phyloP scores from a whole-genome alignment of 768 basidiomycete species.

The Boletus pseudo-olivaceus region DNA sequence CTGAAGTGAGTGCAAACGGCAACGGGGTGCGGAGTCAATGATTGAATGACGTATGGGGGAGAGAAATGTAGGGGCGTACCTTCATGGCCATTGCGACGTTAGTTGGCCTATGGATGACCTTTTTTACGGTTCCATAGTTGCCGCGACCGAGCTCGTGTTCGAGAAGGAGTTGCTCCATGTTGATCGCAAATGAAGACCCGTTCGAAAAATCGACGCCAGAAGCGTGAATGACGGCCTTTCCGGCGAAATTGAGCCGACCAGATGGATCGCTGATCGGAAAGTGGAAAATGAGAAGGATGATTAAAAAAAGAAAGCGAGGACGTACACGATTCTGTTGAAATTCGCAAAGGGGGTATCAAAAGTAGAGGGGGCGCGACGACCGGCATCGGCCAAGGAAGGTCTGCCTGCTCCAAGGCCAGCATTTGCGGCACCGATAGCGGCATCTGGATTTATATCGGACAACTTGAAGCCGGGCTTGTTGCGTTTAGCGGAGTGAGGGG shows the following conservation, averaged over 20 bases:
- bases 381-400: constrained; percentile 45
- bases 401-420: constrained; percentile 72
- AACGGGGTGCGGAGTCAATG: background rate
- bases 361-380: constrained; percentile 35
- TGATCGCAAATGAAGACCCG: constrained; percentile 88
- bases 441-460: constrained; percentile 53
- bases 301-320: constrained; percentile 17
- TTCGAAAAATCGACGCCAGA: constrained; percentile 86
- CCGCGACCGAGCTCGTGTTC: constrained; percentile 94
- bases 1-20: constrained; percentile 39
- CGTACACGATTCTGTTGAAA: constrained; percentile 92
- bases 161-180: constrained; percentile 89
- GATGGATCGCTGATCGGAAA: constrained; percentile 73
- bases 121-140: constrained; percentile 97
- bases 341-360: constrained; percentile 84
- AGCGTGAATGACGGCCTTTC: constrained; percentile 90
- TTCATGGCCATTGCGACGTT: constrained; percentile 99
- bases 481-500: constrained; percentile 41
- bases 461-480: constrained; percentile 57
- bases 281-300: constrained; percentile 1
- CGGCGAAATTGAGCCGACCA: constrained; percentile 89
- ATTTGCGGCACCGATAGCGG: constrained; percentile 53
- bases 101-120: constrained; percentile 89
- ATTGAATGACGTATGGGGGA: constrained; percentile 9
- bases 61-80: constrained; percentile 42